phyloP scores from a whole-genome alignment of 257 asterid species.

The Coffea canephora region DNA sequence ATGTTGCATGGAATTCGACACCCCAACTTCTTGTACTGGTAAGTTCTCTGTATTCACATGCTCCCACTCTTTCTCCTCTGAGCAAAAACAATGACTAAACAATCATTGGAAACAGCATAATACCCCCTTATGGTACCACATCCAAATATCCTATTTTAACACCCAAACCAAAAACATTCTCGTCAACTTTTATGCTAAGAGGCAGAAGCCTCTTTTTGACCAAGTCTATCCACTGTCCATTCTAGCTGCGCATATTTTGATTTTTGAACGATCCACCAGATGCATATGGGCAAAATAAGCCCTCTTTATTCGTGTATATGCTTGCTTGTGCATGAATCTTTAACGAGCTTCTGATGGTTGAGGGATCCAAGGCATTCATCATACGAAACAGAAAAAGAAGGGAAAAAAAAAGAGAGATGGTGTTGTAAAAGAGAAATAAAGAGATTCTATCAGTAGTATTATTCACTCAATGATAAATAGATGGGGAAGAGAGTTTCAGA shows the following conservation, averaged over 20 bases:
- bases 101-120: constrained; percentile 52
- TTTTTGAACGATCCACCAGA: constrained; percentile 21
- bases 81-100: constrained; percentile 33
- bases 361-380: constrained; percentile 76
- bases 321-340: constrained; percentile 30
- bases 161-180: constrained; percentile 41
- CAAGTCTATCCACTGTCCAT: constrained; percentile 14
- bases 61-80: not conserved
- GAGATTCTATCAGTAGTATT: constrained; percentile 24
- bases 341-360: constrained; percentile 33
- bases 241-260: not conserved
- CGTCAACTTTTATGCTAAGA: constrained; percentile 39
- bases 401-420: not conserved
- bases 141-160: constrained; percentile 5
- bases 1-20: constrained; percentile 28
- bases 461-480: constrained; percentile 24
- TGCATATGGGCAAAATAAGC: not conserved
- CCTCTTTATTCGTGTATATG: constrained; percentile 1
- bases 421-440: constrained; percentile 1
- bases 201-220: constrained; percentile 47
- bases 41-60: constrained; percentile 21
- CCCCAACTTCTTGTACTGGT: not conserved
- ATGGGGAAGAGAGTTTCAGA: constrained; percentile 46
- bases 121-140: constrained; percentile 15
- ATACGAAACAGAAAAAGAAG: constrained; percentile 19